Base-by-base conservation (phyloP, 106 monocot genomes). In the Alisma plantagoaquatica region DNA sequence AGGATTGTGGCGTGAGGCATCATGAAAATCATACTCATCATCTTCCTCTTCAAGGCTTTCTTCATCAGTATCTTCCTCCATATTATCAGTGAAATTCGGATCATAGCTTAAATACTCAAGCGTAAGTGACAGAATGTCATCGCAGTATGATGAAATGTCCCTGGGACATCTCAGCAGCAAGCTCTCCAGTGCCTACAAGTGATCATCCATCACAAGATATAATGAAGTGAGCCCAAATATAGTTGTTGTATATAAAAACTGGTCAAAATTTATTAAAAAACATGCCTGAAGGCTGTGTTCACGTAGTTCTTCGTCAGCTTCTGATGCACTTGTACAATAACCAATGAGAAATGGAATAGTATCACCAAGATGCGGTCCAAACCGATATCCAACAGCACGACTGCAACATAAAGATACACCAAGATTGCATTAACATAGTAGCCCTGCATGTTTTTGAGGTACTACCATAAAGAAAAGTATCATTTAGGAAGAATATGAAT, bases 51-150 rank as follows among this genome's bases (percentile, higher is more conserved):
- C 85, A 46, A 69, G 63, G 15, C 56, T 71, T 45, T 77, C 96
- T 46, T 76, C 66, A 70, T 89, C 96, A 56, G 75, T 85, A 69
- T 98, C 89, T 73, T 98, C 96, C 54, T 98, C 96, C 96, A 98
- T 98, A 60, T 74, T 82, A 63, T 98, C 89, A 29, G 96, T 90
- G 64, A 84, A 98, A 75, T 98, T 98, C n/a, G 96, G 96, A 53
- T 98, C 96, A 69, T 98, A 98, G 61, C 89, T 98, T 53, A 98
- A 53, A 72, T 72, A 98, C 15, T 84, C 84, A 70, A 98, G 47
- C 45, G 70, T 68, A 55, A 98, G 81, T 62, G 63, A 70, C 52
- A 98, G 54, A 62, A 98, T 85, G 18, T 73, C 74, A 54, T 82
- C 71, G 54, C 89, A 89, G 54, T 89, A 77, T 53, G 62, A 26